A percentile compares a stretch with the other conserved stretches of the same genome.
These are phyloP conservation scores for Hanseniaspora opuntiae DNA, from an alignment of 805 yeast genomes.

Conservation along the genomic window DNA sequence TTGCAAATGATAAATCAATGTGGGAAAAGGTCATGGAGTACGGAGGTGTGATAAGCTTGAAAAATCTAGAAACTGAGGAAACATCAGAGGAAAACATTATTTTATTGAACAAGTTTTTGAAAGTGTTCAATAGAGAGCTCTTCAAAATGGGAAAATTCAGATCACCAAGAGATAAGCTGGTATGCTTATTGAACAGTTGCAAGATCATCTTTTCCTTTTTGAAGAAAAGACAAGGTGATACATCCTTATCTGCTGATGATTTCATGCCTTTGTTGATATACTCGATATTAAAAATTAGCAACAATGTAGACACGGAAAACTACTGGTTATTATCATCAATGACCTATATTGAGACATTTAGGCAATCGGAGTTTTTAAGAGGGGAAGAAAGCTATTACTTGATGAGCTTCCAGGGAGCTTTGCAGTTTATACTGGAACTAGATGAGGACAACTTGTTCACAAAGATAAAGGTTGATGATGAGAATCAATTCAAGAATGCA, in stretches of 20 bases:
- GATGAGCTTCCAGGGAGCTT: constrained; percentile 81
- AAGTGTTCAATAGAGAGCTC: constrained; percentile 60
- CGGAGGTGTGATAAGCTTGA: constrained; percentile 51
- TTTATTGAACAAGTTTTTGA: constrained; percentile 40
- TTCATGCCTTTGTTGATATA: constrained; percentile 82
- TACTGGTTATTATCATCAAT: constrained; percentile 62
- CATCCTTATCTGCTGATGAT: constrained; percentile 77
- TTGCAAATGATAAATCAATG: constrained; percentile 44
- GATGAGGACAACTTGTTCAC: constrained; percentile 29
- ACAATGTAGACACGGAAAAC: neutral
- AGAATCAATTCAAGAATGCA: constrained; percentile 42
- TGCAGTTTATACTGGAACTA: constrained; percentile 58
- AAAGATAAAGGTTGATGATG: constrained; percentile 44
- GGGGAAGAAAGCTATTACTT: constrained; percentile 90
- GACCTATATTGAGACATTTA: constrained; percentile 70
- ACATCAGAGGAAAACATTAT: neutral
- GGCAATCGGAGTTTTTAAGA: constrained; percentile 56
- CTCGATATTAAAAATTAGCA: constrained; percentile 43
- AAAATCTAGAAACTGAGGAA: constrained; percentile 63
- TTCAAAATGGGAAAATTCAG: constrained; percentile 66
- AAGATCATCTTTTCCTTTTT: constrained; percentile 82
- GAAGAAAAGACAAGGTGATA: constrained; percentile 40
- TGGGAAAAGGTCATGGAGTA: constrained; percentile 43
- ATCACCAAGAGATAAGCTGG: constrained; percentile 89
- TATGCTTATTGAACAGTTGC: constrained; percentile 81